Percentiles rank a stretch among this genome's conserved stretches.
Evolutionary conservation across 2,329 filamentous ascomycete genomes (phyloP).

Genomic region (Coniosporium tulheliwenetii): DNA sequence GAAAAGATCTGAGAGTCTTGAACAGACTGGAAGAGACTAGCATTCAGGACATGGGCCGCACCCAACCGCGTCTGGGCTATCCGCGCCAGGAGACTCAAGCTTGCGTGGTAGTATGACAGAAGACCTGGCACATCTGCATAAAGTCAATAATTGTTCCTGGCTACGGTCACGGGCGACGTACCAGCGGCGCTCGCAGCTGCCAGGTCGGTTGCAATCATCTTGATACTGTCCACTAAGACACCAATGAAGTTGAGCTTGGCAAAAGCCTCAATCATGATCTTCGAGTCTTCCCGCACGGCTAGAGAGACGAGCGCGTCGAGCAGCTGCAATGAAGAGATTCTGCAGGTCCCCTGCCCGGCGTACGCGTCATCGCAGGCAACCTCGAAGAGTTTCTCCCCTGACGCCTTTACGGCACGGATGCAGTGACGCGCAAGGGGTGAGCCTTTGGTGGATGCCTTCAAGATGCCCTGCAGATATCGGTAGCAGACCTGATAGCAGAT

Average conservation of each 20-base stretch:
- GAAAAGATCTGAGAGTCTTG: constrained; percentile 73
- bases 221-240: constrained; percentile 77
- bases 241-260: constrained; percentile 81
- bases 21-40: constrained; percentile 70
- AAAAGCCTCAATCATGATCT: constrained; percentile 62
- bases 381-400: constrained; percentile 70
- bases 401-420: constrained; percentile 57
- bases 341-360: constrained; percentile 63
- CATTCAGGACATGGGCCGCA: constrained; percentile 73
- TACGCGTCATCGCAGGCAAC: constrained; percentile 88
- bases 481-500: constrained; percentile 87
- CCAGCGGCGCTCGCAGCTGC: constrained; percentile 16
- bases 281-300: constrained; percentile 54
- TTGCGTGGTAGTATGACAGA: constrained; percentile 52
- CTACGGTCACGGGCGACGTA: constrained; percentile 6
- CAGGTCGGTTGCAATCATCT: constrained; percentile 56
- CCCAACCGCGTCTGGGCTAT: constrained; percentile 74
- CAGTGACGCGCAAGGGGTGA: constrained; percentile 29
- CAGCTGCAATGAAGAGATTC: constrained; percentile 75
- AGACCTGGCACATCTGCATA: constrained; percentile 33
- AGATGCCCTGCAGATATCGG: constrained; percentile 61
- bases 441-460: constrained; percentile 35
- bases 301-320: constrained; percentile 63
- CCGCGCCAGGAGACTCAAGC: constrained; percentile 67
- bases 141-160: constrained; percentile 6